Base-by-base conservation (phyloP, 1,284 basidiomycete species). In the Moesziomyces sp. region DNA sequence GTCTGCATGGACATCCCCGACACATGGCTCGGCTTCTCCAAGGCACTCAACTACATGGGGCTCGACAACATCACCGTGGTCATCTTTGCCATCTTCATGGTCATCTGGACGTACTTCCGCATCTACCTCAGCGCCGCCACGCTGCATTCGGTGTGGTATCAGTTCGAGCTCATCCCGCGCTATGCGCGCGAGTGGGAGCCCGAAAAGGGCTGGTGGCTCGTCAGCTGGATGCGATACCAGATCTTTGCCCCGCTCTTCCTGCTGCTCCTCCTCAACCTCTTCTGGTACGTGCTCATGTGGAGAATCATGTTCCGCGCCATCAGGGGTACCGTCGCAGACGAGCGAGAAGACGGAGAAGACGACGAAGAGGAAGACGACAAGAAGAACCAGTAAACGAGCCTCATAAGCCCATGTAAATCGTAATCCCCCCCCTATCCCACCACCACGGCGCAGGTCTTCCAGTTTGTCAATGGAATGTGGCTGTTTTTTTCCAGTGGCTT, bases 1-100 rank as follows among this genome's bases (percentile, higher is more conserved):
- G 88, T 96, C 81, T 96, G 94, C 83, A 99, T 98, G 96, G 96
- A 99, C 86, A 88, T 96, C 35, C 94, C 94, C 3, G 96, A 99
- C 83, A 86, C 89, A 23, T 93, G 92, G 86, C 88, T 99, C 21
- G 72, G 77, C 13, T 55, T 78, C 90, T 69, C 76, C 24, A 83
- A 83, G 59, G 65, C 73, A n/a, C 61, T 83, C 61, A 83, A 83
- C 70, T 83, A 83, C 52, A 68, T 83, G 60, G 71, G 74, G 4
- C 49, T 81, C 19, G 79, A 83, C 60, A 67, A 58, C 35, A 23
- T 70, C 26, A 71, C 81, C 16, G 72, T 69, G 4, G 56, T 61
- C 30, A 60, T 78, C 51, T 83, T 82, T 58, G 69, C 69, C 9
- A 21, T 63, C 11, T 83, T 83, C 28, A 83, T 83, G 77, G 64